phyloP scores from a whole-genome alignment of 2,329 filamentous ascomycete genomes.

The Zalaria obscura region DNA sequence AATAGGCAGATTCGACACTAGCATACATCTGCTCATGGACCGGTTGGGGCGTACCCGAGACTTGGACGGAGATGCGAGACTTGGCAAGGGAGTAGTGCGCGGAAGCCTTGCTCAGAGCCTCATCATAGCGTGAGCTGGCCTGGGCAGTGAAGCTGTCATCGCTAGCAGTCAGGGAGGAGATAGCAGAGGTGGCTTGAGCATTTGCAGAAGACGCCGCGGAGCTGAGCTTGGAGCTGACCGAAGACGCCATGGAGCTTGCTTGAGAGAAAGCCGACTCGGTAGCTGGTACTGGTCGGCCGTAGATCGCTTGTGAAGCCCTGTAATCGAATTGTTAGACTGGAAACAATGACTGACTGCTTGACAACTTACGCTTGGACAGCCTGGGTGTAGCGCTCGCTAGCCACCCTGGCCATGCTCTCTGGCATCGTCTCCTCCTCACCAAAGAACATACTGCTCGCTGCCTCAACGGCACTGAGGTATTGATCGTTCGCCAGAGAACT shows the following conservation, averaged over 20 bases:
- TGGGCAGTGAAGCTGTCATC: slow-evolving; percentile 31
- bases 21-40: slow-evolving; percentile 55
- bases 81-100: slow-evolving; percentile 54
- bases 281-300: slow-evolving; percentile 33
- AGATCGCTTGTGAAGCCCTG: slow-evolving; percentile 41
- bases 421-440: slow-evolving; percentile 28
- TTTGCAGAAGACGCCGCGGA: slow-evolving; percentile 16
- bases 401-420: slow-evolving; percentile 34
- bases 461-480: slow-evolving; percentile 41
- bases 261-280: slow-evolving; percentile 24
- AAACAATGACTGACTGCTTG: neutral
- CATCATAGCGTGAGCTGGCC: slow-evolving; percentile 44
- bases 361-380: slow-evolving; percentile 41
- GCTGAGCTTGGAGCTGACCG: slow-evolving; percentile 12
- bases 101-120: slow-evolving; percentile 51
- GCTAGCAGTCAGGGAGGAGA: too few species aligned
- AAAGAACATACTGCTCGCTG: slow-evolving; percentile 42
- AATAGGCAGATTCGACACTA: slow-evolving; percentile 55
- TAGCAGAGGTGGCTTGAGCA: slow-evolving; percentile 5
- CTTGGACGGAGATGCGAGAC: slow-evolving; percentile 50
- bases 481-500: slow-evolving; percentile 41
- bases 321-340: slow-evolving; percentile 6
- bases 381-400: slow-evolving; percentile 39
- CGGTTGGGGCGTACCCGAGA: slow-evolving; percentile 55
- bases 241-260: slow-evolving; percentile 19